phyloP scores from a whole-genome alignment of 164 flowering plant genomes.

The Sedum album region DNA sequence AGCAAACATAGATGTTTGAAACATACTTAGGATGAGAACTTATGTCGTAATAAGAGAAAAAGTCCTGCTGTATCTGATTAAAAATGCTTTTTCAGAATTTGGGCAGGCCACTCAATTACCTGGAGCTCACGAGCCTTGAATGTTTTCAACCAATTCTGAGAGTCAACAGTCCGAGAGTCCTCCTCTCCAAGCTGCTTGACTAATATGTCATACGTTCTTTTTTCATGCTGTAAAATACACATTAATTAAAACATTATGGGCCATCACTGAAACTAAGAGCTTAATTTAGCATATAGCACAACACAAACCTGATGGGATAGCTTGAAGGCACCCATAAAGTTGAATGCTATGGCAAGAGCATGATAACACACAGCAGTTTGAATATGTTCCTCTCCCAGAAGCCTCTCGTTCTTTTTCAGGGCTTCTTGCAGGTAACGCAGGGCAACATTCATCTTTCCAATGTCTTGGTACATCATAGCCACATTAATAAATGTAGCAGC shows the following conservation, averaged over 20 bases:
- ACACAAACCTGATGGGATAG: constrained; percentile 73
- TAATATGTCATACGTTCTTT: constrained; percentile 90
- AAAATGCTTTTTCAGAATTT: not conserved
- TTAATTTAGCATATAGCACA: too few species aligned
- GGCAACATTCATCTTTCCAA: constrained; percentile 82
- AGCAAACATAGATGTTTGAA: not conserved
- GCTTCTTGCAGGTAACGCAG: constrained; percentile 98
- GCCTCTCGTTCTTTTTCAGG: constrained; percentile 88
- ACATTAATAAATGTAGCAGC: constrained; percentile 98
- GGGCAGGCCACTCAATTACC: constrained; percentile 25
- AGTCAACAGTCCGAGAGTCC: constrained; percentile 87
- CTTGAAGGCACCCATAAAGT: constrained; percentile 93
- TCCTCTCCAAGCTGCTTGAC: constrained; percentile 97
- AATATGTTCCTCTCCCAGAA: constrained; percentile 91
- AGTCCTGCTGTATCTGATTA: too few species aligned
- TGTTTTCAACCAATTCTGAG: constrained; percentile 92
- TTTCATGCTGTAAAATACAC: constrained; percentile 62
- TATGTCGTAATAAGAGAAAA: too few species aligned
- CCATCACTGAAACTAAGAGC: not conserved
- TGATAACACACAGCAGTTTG: constrained; percentile 99
- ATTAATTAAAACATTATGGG: not conserved
- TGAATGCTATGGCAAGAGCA: constrained; percentile 98
- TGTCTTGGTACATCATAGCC: constrained; percentile 99
- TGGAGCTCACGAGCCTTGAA: constrained; percentile 90
- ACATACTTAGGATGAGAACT: not conserved